Evolutionary conservation across 352 stramenopile species (phyloP), one percentile per base, ranked within the genome.

Genomic region (Globisporangium splendens): DNA sequence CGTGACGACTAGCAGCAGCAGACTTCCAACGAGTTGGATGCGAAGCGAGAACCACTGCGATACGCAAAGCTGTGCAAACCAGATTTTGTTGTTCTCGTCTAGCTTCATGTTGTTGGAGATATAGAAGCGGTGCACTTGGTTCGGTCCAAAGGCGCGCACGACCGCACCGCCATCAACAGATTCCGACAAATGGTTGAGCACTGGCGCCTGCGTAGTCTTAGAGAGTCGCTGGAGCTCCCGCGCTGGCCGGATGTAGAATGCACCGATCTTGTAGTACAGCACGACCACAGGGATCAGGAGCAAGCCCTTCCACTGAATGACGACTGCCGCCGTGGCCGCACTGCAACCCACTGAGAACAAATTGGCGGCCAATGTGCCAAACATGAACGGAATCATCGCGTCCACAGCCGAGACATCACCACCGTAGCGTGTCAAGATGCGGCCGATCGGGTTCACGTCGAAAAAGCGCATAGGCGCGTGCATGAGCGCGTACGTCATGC

Each of bases 271-370:
- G 24, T 31, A 31, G 24, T 31, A 31, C 24, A 31, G 5, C 5
- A 31, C 5, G 24, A 31, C 24, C 24, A 31, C 24, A 31, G 24
- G 24, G 24, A 31, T 31, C 24, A 31, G 24, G 24, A 31, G 5
- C 24, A 31, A 31, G 24, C 24, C 24, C 24, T 31, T 31, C 24
- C 24, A 31, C 24, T 31, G 24, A 33, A 94, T 96, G 1, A 93
- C 83, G 58, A 88, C 79, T 14, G 93, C 62, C 18, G 97, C 93
- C 0, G 83, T 89, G 11, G 62, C 68, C 11, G 96, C 67, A 38
- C 75, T 88, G 58, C 88, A 95, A 0, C 89, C 66, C 3, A 86
- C 92, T 1, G 69, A 83, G 22, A 95, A 77, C 12, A 86, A 72
- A n/a, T 91, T 87, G 11, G 24, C 24, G 24, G 75, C 75, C 43